Conservation (phyloP, 2,329 filamentous ascomycete species). For the Nemania diffusa region DNA sequence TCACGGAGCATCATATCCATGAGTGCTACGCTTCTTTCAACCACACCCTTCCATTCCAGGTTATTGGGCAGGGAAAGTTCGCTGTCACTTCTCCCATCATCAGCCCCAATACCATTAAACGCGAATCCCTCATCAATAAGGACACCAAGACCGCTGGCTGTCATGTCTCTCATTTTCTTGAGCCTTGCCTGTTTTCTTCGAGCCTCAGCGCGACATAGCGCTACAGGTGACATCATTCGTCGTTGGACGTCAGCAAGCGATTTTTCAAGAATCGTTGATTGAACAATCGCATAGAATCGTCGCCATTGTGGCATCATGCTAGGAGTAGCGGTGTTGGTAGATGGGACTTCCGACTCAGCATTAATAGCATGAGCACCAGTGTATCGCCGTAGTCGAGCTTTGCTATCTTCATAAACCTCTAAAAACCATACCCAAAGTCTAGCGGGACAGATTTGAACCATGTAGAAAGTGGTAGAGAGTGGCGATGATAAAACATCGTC, state of each 20-base stretch:
- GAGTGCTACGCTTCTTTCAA: constrained; percentile 82
- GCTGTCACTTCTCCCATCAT: constrained; percentile 61
- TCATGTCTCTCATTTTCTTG: constrained; percentile 78
- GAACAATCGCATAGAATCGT: constrained; percentile 83
- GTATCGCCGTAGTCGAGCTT: constrained; percentile 55
- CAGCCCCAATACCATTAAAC: constrained; percentile 67
- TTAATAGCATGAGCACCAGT: constrained; percentile 42
- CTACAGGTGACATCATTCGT: constrained; percentile 80
- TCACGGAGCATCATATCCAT: constrained; percentile 87
- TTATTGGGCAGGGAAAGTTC: constrained; percentile 53
- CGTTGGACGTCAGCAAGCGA: constrained; percentile 77
- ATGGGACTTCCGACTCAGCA: constrained; percentile 46
- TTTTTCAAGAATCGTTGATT: constrained; percentile 77
- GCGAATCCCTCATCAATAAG: constrained; percentile 86
- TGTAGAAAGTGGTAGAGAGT: constrained; percentile 82
- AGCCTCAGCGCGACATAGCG: constrained; percentile 78
- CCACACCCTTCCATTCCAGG: constrained; percentile 73
- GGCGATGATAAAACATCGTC: constrained; percentile 85
- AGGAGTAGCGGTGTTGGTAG: constrained; percentile 48
- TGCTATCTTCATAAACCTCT: constrained; percentile 74
- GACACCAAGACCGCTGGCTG: constrained; percentile 86
- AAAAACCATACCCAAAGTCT: constrained; percentile 77
- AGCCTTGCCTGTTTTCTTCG: constrained; percentile 77
- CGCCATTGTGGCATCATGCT: constrained; percentile 66
- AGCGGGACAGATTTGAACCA: constrained; percentile 83